Evolutionary conservation across 192 early-diverging fungal species (phyloP), one percentile per base, ranked within the genome.

Genomic region (Podila epigama): DNA sequence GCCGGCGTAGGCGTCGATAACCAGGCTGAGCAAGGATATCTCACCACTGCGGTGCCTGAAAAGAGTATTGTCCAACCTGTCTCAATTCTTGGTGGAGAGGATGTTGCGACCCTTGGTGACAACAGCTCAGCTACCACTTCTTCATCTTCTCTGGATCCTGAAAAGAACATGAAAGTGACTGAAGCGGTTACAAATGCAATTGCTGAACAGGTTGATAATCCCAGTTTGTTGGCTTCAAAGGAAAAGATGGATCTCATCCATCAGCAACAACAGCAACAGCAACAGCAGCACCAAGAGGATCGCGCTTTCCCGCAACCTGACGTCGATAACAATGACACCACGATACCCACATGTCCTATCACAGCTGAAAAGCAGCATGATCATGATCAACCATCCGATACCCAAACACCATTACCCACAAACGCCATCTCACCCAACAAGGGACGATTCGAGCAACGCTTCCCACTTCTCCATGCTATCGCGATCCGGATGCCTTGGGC

Each of bases 401-500:
- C 35, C 11, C 32, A 12, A 51, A 13, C 5, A 51, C 48, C 6
- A 6, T 6, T 13, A 51, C 48, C 6, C 5, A 6, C 18, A n/a
- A 51, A 51, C 48, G 9, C 15, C n/a, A n/a, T n/a, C n/a, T n/a
- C n/a, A n/a, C n/a, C n/a, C 33, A 33, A 33, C 32, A 41, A 13
- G 15, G 15, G n/a, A 8, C 5, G 16, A 22, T 73, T 70, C 22
- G 48, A 59, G 28, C 35, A 56, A 37, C 70, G 72, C 29, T 67
- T 87, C 9, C 91, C 90, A 6, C 88, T 87, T 2, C 61, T 91
- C 1, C 50, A 71, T 40, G 62, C 82, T 22, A 84, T 86, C 15
- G 40, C 78, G n/a, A 65, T 63, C 36, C 83, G 94, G 6, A 86
- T 95, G 69, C 95, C 95, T 1, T 95, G 89, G 84, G 68, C 75